Base-by-base conservation (phyloP, 2,329 filamentous ascomycete species). In the Ceratocystis cubensis region DNA sequence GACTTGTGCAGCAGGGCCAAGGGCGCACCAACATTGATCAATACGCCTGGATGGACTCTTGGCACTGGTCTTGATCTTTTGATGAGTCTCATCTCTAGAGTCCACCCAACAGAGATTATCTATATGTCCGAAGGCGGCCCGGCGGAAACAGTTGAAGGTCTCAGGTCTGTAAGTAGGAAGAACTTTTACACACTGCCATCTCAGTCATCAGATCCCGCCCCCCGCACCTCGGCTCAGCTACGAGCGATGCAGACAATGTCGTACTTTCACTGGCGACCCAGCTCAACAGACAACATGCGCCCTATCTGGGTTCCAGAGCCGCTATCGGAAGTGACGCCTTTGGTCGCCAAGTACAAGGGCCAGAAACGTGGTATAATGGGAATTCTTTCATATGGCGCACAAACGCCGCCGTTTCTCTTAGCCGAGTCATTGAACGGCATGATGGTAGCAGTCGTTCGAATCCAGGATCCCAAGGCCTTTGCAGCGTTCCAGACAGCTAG, bases 181-280 rank as follows among this genome's bases (percentile, higher is more conserved):
- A 61, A 50, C 6, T 78, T 88, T 57, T 75, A 77, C 48, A 77
- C 78, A 4, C 75, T 91, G 3, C 81, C 85, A 4, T 86, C 87
- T 1, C 82, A 86, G 70, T 74, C 79, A 7, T 79, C 78, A n/a
- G 81, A 84, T 50, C 78, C 78, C 50, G 78, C 78, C 0, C 76
- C 81, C 2, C 78, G 86, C 46, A 88, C 85, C 8, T 81, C 87
- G 0, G 80, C 83, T 0, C 85, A 92, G 69, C 75, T 89, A 2
- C 78, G 88, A 63, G 81, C 82, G 5, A 91, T 93, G 87, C 88
- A 91, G 70, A 84, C 81, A n/a, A 86, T 91, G 80, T 86, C 88
- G 0, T 93, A 92, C 71, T 90, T 93, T 71, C 89, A 93, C 72
- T 70, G 53, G 41, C 68, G 69, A 65, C 44, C 65, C 2, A 28